Evolutionary conservation across 768 basidiomycete species (phyloP).

Genomic region (Calocera cornea): DNA sequence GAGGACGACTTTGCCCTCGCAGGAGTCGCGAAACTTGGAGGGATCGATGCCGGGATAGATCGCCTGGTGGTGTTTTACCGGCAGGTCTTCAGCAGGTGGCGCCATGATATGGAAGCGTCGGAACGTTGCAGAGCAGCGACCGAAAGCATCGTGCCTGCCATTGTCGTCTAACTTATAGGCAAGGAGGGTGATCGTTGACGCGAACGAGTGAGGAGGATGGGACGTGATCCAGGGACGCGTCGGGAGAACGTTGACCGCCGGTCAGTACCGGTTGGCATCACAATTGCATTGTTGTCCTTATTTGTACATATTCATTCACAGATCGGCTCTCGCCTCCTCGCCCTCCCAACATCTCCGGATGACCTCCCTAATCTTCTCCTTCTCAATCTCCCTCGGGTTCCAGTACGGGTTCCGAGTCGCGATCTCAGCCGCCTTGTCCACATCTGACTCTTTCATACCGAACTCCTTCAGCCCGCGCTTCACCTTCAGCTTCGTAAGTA

Average conservation of each 20-base stretch:
- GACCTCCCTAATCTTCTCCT: constrained; percentile 22
- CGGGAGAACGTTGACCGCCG: no score
- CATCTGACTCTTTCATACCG: constrained; percentile 31
- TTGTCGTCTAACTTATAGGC: not conserved
- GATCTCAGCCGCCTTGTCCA: constrained; percentile 29
- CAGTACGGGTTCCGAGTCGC: constrained; percentile 29
- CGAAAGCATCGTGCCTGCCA: not conserved
- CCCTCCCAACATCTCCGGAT: constrained; percentile 25
- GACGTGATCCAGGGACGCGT: not conserved
- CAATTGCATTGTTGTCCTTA: not conserved
- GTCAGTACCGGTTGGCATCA: not conserved
- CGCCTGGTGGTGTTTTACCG: not conserved
- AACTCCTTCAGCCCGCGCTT: constrained; percentile 27
- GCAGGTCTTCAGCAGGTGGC: constrained; percentile 2
- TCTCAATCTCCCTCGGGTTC: constrained; percentile 30
- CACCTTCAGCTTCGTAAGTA: constrained; percentile 22
- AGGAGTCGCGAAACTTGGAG: constrained; percentile 15
- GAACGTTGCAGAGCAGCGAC: not conserved
- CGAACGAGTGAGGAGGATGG: not conserved
- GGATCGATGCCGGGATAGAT: constrained; percentile 20
- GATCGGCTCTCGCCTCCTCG: constrained; percentile 19
- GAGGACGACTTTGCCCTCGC: constrained; percentile 22
- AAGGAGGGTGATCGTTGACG: not conserved
- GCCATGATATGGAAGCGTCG: not conserved
- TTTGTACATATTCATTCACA: not conserved